Evolutionary conservation across 805 yeast species (phyloP).

Genomic region (Pichia californica): DNA sequence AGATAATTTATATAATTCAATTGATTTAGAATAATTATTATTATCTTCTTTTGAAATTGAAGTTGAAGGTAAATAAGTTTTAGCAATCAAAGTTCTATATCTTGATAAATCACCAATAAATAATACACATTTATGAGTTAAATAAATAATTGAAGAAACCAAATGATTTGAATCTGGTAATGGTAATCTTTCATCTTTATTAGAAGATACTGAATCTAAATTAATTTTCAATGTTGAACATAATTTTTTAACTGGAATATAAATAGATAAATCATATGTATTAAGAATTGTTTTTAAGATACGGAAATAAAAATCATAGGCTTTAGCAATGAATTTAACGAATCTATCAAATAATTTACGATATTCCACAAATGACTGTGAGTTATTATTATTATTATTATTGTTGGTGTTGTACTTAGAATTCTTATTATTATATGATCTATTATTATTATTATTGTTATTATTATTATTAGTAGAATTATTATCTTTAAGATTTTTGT

Average conservation of each 20-base stretch:
- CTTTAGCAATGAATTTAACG: constrained; percentile 41
- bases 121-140: constrained; percentile 43
- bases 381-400: background rate
- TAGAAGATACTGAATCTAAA: background rate
- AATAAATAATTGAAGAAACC: constrained; percentile 29
- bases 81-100: constrained; percentile 45
- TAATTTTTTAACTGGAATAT: constrained; percentile 30
- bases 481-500: constrained; percentile 1
- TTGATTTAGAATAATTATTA: constrained; percentile 37
- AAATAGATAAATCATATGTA: constrained; percentile 31
- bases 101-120: constrained; percentile 55
- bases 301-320: constrained; percentile 40
- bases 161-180: constrained; percentile 8
- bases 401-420: constrained; percentile 5
- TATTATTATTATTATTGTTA: constrained; percentile 21
- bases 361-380: constrained; percentile 39
- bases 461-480: constrained; percentile 12
- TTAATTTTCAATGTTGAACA: constrained; percentile 23
- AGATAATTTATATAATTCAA: constrained; percentile 45
- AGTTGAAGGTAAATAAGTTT: constrained; percentile 32
- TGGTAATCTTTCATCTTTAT: constrained; percentile 5
- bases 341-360: constrained; percentile 49
- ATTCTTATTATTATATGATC: constrained; percentile 13
- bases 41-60: constrained; percentile 31
- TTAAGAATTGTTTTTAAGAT: constrained; percentile 37